Evolutionary conservation across 1,139 yeast genomes (phyloP).

Genomic region (Candida buenavistaensis): DNA sequence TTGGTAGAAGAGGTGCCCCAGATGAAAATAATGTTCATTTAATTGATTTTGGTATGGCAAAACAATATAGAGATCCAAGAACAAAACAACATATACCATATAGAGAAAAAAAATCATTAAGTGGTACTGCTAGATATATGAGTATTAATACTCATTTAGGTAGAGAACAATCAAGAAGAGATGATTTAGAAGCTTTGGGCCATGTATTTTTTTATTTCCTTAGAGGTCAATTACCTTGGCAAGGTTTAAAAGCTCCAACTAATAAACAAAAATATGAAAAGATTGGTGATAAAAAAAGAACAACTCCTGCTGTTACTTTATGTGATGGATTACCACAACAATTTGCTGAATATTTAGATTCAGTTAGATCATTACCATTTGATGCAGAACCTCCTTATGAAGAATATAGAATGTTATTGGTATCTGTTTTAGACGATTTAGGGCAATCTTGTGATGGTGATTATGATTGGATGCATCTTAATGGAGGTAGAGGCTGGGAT

Average conservation of each 20-base stretch:
- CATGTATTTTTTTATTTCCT: conserved; percentile 93
- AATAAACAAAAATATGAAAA: conserved; percentile 95
- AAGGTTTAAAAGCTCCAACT: conserved; percentile 96
- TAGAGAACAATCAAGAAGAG: conserved; percentile 93
- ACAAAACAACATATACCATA: conserved; percentile 96
- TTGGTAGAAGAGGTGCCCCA: conserved; percentile 64
- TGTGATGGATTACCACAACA: conserved; percentile 85
- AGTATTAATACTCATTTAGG: conserved; percentile 97
- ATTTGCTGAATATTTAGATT: conserved; percentile 80
- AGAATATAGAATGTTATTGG: conserved; percentile 73
- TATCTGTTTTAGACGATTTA: conserved; percentile 67
- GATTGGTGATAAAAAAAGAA: conserved; percentile 91
- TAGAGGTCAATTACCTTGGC: conserved; percentile 97
- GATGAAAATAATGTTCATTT: conserved; percentile 58
- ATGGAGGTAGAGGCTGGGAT: conserved; percentile 94
- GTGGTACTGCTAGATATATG: conserved; percentile 98
- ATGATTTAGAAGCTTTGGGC: conserved; percentile 92
- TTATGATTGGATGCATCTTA: conserved; percentile 93
- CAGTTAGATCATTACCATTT: conserved; percentile 80
- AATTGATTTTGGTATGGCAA: conserved; percentile 96
- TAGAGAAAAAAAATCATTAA: conserved; percentile 87
- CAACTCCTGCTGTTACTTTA: conserved; percentile 75
- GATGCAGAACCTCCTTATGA: conserved; percentile 96
- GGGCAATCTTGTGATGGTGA: conserved; percentile 81
- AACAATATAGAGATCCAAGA: conserved; percentile 93